Conservation (phyloP, 768 basidiomycete genomes). For the Russula earlei region DNA sequence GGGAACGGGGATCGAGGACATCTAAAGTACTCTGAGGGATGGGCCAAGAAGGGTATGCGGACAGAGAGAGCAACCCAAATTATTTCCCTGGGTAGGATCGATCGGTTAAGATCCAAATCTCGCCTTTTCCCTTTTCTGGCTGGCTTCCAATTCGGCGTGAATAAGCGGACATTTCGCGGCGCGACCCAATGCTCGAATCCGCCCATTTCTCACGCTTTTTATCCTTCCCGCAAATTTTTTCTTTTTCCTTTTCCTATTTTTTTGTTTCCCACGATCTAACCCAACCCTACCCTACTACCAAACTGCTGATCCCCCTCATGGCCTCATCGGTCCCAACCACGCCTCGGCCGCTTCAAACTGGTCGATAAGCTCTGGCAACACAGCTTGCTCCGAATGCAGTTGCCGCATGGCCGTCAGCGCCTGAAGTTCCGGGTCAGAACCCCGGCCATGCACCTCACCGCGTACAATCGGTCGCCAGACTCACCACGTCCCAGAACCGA, state of each 20-base stretch:
- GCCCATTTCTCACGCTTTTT: slow-evolving; percentile 6
- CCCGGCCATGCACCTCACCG: slow-evolving; percentile 5
- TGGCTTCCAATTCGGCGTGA: slow-evolving; percentile 15
- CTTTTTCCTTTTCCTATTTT: not conserved
- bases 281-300: too few relatives aligned
- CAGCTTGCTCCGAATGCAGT: slow-evolving; percentile 72
- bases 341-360: slow-evolving; percentile 94
- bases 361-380: slow-evolving; percentile 80
- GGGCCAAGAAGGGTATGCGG: slow-evolving; percentile 18
- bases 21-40: slow-evolving; percentile 17
- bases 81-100: slow-evolving; percentile 12
- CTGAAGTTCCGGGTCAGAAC: slow-evolving; percentile 31
- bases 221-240: not conserved
- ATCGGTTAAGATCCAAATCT: slow-evolving; percentile 18
- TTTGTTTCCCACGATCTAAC: slow-evolving; percentile 1
- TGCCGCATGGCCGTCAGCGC: slow-evolving; percentile 84
- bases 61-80: slow-evolving; percentile 13
- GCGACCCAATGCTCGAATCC: not conserved
- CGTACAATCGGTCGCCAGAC: slow-evolving; percentile 28
- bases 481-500: slow-evolving; percentile 96
- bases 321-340: slow-evolving; percentile 88
- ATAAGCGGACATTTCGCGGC: slow-evolving; percentile 24
- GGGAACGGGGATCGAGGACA: slow-evolving; percentile 13
- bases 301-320: slow-evolving; percentile 50
- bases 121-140: slow-evolving; percentile 3